A percentile compares a stretch with the other conserved stretches of the same genome.
Evolutionary conservation across 2,329 filamentous ascomycete genomes (phyloP).

Genomic region (Didymella arachidicola): DNA sequence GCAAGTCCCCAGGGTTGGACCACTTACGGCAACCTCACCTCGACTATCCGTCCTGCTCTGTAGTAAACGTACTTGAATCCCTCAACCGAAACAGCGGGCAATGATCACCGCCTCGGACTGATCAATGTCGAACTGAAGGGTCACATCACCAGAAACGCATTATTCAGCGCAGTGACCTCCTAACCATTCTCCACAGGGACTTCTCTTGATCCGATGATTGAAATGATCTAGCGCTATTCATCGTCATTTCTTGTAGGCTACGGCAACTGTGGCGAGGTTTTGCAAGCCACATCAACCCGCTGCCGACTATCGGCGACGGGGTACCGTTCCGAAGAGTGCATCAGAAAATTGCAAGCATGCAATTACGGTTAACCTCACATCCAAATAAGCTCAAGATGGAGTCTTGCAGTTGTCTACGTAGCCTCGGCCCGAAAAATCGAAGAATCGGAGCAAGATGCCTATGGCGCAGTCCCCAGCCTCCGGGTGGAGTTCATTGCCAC

Average conservation of each 20-base stretch:
- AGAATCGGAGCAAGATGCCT: background rate
- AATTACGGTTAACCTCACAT: background rate
- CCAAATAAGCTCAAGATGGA: background rate
- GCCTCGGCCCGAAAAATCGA: constrained; percentile 14
- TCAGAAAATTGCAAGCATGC: background rate
- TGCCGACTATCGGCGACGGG: constrained; percentile 19
- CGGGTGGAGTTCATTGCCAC: constrained; percentile 10
- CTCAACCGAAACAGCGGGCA: constrained; percentile 2
- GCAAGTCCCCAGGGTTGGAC: background rate
- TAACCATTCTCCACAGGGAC: background rate
- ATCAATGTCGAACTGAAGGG: constrained; percentile 5
- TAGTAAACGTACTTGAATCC: constrained; percentile 1
- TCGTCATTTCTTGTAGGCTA: constrained; percentile 11
- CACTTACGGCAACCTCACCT: background rate
- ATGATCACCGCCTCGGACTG: constrained; percentile 6
- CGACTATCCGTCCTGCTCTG: background rate
- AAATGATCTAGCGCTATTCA: constrained; percentile 7
- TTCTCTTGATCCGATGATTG: constrained; percentile 9
- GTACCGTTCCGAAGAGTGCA: constrained; percentile 5
- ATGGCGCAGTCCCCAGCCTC: constrained; percentile 8
- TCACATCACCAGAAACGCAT: constrained; percentile 6
- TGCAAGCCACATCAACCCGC: constrained; percentile 13
- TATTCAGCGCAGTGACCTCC: background rate
- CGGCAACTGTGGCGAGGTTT: constrained; percentile 21
- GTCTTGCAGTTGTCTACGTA: background rate